Base-by-base conservation (phyloP, 2,329 filamentous ascomycete genomes). In the Magnaporthiopsis incrustans region DNA sequence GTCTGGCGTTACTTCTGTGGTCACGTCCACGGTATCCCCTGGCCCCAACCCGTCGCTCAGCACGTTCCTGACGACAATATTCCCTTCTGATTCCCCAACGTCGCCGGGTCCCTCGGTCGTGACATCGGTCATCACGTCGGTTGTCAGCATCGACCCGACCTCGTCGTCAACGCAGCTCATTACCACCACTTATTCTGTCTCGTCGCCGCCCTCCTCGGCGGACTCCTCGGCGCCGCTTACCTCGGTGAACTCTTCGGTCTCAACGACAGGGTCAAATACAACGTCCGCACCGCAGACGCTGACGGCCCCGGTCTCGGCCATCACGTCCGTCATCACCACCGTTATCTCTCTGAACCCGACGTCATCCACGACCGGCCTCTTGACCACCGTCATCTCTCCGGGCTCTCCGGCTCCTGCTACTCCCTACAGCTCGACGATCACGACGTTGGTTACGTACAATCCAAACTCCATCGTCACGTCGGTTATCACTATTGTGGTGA, bases 391-490 rank as follows among this genome's bases (percentile, higher is more conserved):
- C 27, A 15, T 58, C 57, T 12, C 57, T 11, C 11, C 38, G 44
- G 38, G 35, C 3, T n/a, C 50, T 44, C 38, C 27, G 25, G 11
- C 38, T 30, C 26, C 60, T 25, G 53, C 26, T 15, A 32, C 38
- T 27, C 50, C 60, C 4, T 22, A 61, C 35, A 61, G 33, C 38
- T 62, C 61, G 25, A 50, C 53, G 2, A 15, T 57, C 18, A 62
- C 61, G 14, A 57, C 61, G 15, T 30, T 62, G 25, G 27, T 62
- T 7, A 62, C 61, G 14, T 22, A 33, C 10, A 62, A 62, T 57
- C 61, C 61, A 27, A 62, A 57, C n/a, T 62, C 61, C 5, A 62
- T 62, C 25, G 5, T 62, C 26, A 62, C 50, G 18, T 62, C 61
- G 27, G 27, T 57, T 18, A 57, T 57, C 30, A 62, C 44, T n/a